These are phyloP conservation scores for Eimeria sp. DNA, from an alignment of 169 alveolate genomes.

Conservation along the genomic window DNA sequence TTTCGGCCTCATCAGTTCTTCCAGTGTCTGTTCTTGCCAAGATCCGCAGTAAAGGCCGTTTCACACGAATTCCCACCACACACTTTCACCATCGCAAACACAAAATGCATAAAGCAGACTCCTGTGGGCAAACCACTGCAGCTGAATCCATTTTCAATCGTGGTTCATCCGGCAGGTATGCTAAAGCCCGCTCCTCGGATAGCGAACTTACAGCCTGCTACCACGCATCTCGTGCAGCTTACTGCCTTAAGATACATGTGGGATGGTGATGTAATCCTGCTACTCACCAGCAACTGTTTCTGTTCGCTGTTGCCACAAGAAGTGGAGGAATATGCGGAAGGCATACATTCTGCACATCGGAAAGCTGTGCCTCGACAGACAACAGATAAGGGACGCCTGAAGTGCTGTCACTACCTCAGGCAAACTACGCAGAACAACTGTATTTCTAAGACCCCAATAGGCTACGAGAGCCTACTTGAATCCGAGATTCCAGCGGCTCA, in stretches of 20 bases:
- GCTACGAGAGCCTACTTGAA: no score
- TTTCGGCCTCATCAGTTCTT: not conserved
- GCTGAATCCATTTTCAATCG: not conserved
- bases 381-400: not conserved
- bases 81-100: not conserved
- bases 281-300: not conserved
- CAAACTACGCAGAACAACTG: not conserved
- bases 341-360: not conserved
- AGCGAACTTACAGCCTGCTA: not conserved
- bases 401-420: not conserved
- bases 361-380: not conserved
- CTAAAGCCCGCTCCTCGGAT: not conserved
- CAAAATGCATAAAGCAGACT: not conserved
- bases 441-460: no score
- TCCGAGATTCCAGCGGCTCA: no score
- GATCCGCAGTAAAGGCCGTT: not conserved
- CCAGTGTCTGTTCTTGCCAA: not conserved
- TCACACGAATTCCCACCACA: not conserved
- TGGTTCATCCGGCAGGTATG: not conserved
- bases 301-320: not conserved
- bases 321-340: not conserved
- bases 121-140: not conserved
- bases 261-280: not conserved
- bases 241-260: not conserved
- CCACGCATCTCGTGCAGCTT: not conserved